Percentiles rank a stretch among this genome's conserved stretches.
phyloP scores from a whole-genome alignment of 805 yeast genomes.

The Priceomyces haplophilus region DNA sequence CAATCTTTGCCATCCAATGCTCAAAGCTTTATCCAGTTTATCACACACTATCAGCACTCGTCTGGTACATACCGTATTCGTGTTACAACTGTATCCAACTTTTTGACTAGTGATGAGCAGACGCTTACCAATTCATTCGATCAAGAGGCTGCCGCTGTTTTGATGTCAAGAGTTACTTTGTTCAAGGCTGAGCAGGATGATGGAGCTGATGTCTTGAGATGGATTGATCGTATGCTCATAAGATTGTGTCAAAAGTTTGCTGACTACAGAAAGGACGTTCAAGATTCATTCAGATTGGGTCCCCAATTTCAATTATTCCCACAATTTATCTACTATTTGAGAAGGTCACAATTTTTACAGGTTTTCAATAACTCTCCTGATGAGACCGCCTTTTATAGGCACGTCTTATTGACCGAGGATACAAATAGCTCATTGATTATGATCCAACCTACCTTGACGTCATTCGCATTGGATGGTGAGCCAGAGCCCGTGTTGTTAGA shows the following conservation, averaged over 20 bases:
- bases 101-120: constrained; percentile 50
- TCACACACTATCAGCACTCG: constrained; percentile 93
- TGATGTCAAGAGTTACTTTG: constrained; percentile 88
- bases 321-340: constrained; percentile 90
- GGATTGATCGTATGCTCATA: constrained; percentile 92
- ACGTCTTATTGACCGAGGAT: constrained; percentile 86
- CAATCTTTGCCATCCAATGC: constrained; percentile 47
- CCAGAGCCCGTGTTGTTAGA: constrained; percentile 92
- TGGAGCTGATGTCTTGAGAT: constrained; percentile 87
- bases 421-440: constrained; percentile 88
- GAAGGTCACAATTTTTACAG: constrained; percentile 93
- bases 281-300: constrained; percentile 75
- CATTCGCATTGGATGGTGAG: constrained; percentile 63
- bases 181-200: constrained; percentile 77
- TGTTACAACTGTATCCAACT: constrained; percentile 77
- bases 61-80: constrained; percentile 85
- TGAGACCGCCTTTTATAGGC: constrained; percentile 96
- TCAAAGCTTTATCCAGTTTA: constrained; percentile 69
- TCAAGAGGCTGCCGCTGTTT: constrained; percentile 96
- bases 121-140: constrained; percentile 71
- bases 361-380: constrained; percentile 98
- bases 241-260: constrained; percentile 91
- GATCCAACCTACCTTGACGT: constrained; percentile 95
- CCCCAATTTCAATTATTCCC: constrained; percentile 87
- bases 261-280: constrained; percentile 85